These are phyloP conservation scores for Hypoxylon sp. DNA, from an alignment of 2,329 filamentous ascomycete species.

Conservation along the genomic window DNA sequence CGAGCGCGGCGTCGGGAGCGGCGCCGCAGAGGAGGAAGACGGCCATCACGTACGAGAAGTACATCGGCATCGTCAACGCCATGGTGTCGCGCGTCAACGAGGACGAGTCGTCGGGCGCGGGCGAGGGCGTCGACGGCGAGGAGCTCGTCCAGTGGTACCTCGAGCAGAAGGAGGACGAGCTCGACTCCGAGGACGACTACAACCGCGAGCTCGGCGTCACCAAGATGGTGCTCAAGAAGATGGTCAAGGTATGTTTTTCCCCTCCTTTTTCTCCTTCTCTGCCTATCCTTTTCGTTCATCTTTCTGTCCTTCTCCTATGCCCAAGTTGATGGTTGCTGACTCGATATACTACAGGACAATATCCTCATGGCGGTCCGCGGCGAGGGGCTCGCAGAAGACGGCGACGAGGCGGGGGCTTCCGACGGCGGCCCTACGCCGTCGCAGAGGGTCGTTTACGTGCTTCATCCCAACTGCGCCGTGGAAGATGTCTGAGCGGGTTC, in stretches of 20 bases:
- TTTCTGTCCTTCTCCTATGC: neutral
- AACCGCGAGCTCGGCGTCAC: conserved; percentile 64
- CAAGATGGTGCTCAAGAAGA: conserved; percentile 85
- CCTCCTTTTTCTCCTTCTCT: neutral
- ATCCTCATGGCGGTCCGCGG: conserved; percentile 83
- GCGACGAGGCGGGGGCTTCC: conserved; percentile 50
- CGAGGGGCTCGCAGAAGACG: conserved; percentile 61
- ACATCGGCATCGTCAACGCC: conserved; percentile 86
- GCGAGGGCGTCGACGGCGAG: conserved; percentile 86
- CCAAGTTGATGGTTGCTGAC: conserved; percentile 39
- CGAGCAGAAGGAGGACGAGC: conserved; percentile 85
- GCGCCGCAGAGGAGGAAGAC: conserved; percentile 72
- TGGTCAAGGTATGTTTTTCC: conserved; percentile 80
- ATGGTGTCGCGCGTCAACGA: conserved; percentile 84
- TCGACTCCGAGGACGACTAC: conserved; percentile 82
- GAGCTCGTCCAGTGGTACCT: conserved; percentile 88
- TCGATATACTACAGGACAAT: conserved; percentile 69
- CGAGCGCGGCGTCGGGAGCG: conserved; percentile 37
- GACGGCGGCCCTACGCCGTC: conserved; percentile 53
- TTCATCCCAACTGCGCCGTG: conserved; percentile 93
- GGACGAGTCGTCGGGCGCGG: conserved; percentile 73
- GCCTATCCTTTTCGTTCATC: neutral
- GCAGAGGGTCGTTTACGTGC: conserved; percentile 75
- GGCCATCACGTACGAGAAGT: conserved; percentile 90
- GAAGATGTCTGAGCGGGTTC: no score